Conservation (phyloP, 441 rosid species). For the Viola pubescens region DNA sequence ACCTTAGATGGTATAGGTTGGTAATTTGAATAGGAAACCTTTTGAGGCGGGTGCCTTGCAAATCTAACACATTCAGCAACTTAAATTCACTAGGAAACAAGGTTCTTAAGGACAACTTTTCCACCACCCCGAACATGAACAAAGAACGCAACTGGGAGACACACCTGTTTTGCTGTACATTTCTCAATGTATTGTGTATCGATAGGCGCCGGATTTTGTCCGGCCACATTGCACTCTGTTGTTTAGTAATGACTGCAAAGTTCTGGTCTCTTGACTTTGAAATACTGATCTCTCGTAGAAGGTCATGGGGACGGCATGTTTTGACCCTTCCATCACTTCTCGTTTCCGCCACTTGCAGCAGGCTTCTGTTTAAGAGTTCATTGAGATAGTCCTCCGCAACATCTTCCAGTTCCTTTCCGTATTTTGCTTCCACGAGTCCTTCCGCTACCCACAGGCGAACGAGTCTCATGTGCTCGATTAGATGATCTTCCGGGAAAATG, state of each 20-base stretch:
- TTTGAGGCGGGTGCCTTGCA: conserved; percentile 19
- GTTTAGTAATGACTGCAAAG: conserved; percentile 21
- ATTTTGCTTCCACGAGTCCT: conserved; percentile 11
- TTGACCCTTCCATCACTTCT: conserved; percentile 10
- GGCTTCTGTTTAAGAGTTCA: conserved; percentile 15
- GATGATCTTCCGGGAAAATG: conserved; percentile 15
- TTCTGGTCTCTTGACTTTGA: conserved; percentile 13
- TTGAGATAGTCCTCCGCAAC: conserved; percentile 14
- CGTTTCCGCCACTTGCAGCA: conserved; percentile 12
- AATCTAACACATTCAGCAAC: conserved; percentile 29
- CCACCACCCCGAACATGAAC: conserved; percentile 27
- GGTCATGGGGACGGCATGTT: conserved; percentile 16
- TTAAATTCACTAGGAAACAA: conserved; percentile 11
- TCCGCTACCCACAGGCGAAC: conserved; percentile 20
- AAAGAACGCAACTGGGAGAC: conserved; percentile 28
- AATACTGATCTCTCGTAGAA: conserved; percentile 13
- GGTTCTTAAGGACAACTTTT: conserved; percentile 10
- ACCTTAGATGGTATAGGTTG: conserved; percentile 20
- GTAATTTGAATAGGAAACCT: conserved; percentile 22
- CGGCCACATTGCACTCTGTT: conserved; percentile 14
- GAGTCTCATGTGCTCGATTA: conserved; percentile 5
- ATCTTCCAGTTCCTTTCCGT: conserved; percentile 13
- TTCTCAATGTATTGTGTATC: conserved; percentile 19
- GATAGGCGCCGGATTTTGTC: conserved; percentile 32
- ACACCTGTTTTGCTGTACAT: conserved; percentile 6